Base-by-base conservation (phyloP, 441 rosid genomes). In the Adansonia madagascariensis region DNA sequence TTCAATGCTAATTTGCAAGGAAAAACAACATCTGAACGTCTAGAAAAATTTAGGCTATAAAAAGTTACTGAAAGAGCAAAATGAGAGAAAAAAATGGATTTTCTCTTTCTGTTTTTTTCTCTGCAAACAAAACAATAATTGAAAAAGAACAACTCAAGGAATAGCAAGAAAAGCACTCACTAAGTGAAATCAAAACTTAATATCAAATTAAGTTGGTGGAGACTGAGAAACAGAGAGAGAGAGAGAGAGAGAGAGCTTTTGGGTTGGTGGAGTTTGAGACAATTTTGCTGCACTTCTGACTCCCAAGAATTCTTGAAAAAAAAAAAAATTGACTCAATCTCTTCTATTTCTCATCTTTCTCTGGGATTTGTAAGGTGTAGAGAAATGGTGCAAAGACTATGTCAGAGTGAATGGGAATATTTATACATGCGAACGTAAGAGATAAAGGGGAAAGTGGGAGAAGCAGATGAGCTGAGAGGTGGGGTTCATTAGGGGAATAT, bases 11-110 rank as follows among this genome's bases (percentile, higher is more conserved):
- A 24, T 61, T 27, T 11, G 8, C 27, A 27, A 12, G 66, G 43
- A 61, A 61, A 52, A 61, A 27, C 66, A 59, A 59, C 63, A 18
- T 60, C 65, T 24, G 65, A 60, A 60, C 65, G 39, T 60, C 64
- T 60, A 8, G 39, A 60, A 9, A 22, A 3, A 22, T 5, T 2
- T 9, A 59, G 64, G 8, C 66, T 27, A 15, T 15, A 52, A 35
- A 35, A 50, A 52, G 18, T 52, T 15, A 3, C 57, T 52, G 57
- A 15, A 52, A 12, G 14, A 50, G 55, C 15, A 50, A 50, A 49
- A 10, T 9, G 39, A 11, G 3, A 49, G 27, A 24, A 24, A 24
- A 24, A 24, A 24, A 24, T 24, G 27, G 27, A 24, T 24, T 24
- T 24, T 24, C 27, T 24, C 27, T 24, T 24, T 24, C 27, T 24